Evolutionary conservation across 805 yeast species (phyloP), one percentile per base, ranked within the genome.

Genomic region (Starmerella stellata): DNA sequence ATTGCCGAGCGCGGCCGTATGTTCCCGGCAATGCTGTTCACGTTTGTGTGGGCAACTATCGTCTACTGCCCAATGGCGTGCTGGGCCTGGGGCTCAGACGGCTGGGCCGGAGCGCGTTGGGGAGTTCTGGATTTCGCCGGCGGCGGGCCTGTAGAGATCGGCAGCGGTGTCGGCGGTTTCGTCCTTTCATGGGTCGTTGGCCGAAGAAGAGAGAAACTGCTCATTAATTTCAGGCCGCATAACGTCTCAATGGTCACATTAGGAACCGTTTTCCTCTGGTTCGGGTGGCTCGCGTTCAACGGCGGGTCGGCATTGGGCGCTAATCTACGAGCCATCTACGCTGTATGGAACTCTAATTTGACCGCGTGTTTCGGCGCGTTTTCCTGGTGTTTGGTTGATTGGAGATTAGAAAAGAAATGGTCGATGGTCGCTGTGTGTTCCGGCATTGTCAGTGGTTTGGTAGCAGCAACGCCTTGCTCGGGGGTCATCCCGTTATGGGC

Each of bases 101-200:
- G 98, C 30, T 87, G 96, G 96, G 94, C 94, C 28, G 57, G 55
- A 15, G 68, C 68, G 48, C 66, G 73, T 49, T 87, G 93, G 74
- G 95, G 93, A 4, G 96, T 76, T 1, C 64, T 87, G 37, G 98
- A 87, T 57, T 87, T 80, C 58, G 98, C 98, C 19, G 98, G 98
- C 23, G 96, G 96, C 40, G 95, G 95, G 0, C 93, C 95, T 1
- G 95, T 87, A 21, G 96, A 87, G 57, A 81, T 90, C 40, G 68
- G 80, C 23, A 75, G 92, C 19, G 96, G 96, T 44, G 78, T 83
- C 19, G 78, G 82, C 27, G 95, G 94, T 1, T 75, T 87, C 50
- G 93, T 80, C 4, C 53, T 58, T 35, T 54, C 61, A 1, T 39
- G 50, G 16, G 60, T 54, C 4, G 52, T 60, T 2, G 94, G 95